Base-by-base conservation (phyloP, 2,329 filamentous ascomycete genomes). In the Cercospora sp. region DNA sequence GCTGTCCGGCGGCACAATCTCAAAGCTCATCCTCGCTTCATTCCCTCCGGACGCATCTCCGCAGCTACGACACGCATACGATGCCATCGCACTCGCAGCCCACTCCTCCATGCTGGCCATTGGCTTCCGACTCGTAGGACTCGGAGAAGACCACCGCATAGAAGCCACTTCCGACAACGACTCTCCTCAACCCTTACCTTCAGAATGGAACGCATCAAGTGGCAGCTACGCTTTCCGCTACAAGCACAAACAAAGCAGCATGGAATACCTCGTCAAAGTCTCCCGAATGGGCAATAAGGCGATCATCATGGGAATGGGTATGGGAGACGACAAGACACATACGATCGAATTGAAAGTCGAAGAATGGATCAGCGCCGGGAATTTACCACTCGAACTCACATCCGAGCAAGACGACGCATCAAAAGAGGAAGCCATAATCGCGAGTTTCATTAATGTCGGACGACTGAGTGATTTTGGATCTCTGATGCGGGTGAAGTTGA, bases 71-170 rank as follows among this genome's bases (percentile, higher is more conserved):
- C 90, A 87, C 67, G 87, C 90, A 0, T 92, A 91, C 78, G 94
- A 98, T 81, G 92, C 91, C 59, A 83, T 97, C 69, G 93, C 92
- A 16, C 86, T 98, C 26, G 90, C 96, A 70, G 84, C 90, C 20
- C 94, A 99, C 79, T 91, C 92, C 3, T 93, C 90, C 75, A 91
- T 98, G 89, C 79, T 87, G 26, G 89, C 90, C 8, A 87, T 94
- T 2, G 91, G 89, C 70, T 98, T 97, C 78, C 86, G 90, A 63
- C 84, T 98, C 3, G 81, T 93, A 18, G 94, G 94, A 1, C 89
- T 97, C n/a, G 87, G 90, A 59, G 93, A 98, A 79, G 92, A 94
- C 63, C 88, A 93, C 76, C 87, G 84, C 59, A 87, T 91, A 71
- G 77, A 78, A 60, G 72, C 72, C 9, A 33, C 64, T 3, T 76